Base-by-base conservation (phyloP, 768 basidiomycete species). In the Stropharia rugosoannulata region DNA sequence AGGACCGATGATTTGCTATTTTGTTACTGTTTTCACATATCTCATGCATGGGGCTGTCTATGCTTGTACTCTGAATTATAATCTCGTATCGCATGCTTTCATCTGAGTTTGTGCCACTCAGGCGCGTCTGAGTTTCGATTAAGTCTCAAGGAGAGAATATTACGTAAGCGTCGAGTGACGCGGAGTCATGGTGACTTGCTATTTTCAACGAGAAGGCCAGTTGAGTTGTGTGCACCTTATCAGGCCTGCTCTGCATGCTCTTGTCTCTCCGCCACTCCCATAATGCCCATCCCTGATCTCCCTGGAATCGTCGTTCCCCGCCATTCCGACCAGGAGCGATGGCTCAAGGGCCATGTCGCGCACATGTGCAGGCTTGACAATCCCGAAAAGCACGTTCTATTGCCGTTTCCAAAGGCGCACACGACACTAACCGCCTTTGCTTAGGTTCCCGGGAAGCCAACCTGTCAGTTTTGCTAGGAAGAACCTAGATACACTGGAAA, bases 391-490 rank as follows among this genome's bases (percentile, higher is more conserved):
- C 88, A 59, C 60, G 77, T 44, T 2, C 16, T 74, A 39, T 51
- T 41, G 19, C 45, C 51, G 47, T 49, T 38, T 38, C 29, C n/a
- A 25, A 19, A 15, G 18, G 29, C 49, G 45, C 56, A 38, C 54
- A 59, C 56, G 60, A 57, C 54, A 54, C 58, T 58, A 61, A 61
- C 58, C 50, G 46, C 19, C n/a, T 37, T 35, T 51, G 59, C 54
- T 35, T 61, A 94, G 92, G 59, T 99, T 98, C 72, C 96, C 96
- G 15, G 96, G 97, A 19, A 90, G 90, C 65, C 97, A 98, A 67
- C 96, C 96, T 16, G 86, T 99, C 65, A 95, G 93, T 70, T 98
- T 99, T 73, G 78, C 82, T 5, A 65, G 71, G 10, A 75, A 70
- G 47, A 89, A 93, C 66, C 68, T 98, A 37, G 77, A 78, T 10